These are phyloP conservation scores for Neurospora sp. DNA, from an alignment of 495 filamentous ascomycete species.

Conservation along the genomic window DNA sequence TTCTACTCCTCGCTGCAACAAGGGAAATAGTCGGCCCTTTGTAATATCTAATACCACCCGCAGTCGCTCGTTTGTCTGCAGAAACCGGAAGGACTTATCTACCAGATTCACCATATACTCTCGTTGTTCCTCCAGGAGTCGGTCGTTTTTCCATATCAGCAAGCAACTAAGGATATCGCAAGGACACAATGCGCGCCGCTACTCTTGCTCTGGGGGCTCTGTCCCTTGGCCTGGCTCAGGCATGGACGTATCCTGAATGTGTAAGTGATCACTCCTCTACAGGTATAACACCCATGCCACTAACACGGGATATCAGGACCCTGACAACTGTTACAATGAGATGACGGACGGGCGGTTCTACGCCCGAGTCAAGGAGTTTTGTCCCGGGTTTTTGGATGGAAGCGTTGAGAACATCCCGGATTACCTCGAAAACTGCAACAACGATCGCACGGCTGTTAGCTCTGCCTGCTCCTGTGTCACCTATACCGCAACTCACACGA, in stretches of 20 bases:
- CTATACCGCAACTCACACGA: conserved; percentile 16
- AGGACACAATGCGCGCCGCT: conserved; percentile 10
- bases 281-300: background rate
- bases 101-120: background rate
- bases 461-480: conserved; percentile 31
- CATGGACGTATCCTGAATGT: conserved; percentile 22
- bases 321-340: conserved; percentile 25
- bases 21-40: background rate
- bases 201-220: conserved; percentile 13
- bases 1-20: background rate
- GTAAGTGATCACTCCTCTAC: conserved; percentile 9
- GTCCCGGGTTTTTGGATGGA: conserved; percentile 15
- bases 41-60: background rate
- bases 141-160: background rate
- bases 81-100: background rate
- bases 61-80: background rate
- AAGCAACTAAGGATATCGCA: background rate
- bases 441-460: conserved; percentile 14
- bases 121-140: background rate
- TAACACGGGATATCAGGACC: conserved; percentile 10
- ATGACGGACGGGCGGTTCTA: conserved; percentile 16
- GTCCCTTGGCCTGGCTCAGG: conserved; percentile 14
- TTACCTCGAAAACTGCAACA: conserved; percentile 17
- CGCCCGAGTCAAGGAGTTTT: conserved; percentile 13
- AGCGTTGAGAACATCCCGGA: conserved; percentile 19